Conservation (phyloP, 2,329 filamentous ascomycete species). For the Xylariomycetidae sp. region DNA sequence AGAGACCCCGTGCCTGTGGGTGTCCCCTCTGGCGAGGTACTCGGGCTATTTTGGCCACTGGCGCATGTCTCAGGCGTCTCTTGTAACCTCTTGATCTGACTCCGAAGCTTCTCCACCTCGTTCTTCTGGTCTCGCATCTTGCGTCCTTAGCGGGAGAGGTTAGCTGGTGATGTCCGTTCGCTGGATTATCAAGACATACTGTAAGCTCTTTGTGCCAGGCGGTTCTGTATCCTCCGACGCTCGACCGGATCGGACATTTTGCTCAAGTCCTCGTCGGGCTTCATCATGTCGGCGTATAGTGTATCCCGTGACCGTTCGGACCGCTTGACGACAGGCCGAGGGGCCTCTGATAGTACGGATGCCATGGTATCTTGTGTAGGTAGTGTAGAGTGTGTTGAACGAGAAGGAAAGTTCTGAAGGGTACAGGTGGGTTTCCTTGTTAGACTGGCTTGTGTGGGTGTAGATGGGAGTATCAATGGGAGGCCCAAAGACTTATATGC, state of each 20-base stretch:
- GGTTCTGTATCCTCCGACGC: conserved; percentile 16
- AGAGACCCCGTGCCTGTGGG: conserved; percentile 3
- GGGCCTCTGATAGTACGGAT: conserved; percentile 8
- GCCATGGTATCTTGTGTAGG: conserved; percentile 12
- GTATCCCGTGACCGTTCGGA: conserved; percentile 17
- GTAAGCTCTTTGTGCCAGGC: conserved; percentile 17
- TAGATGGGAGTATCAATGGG: no score
- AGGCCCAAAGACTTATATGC: no score
- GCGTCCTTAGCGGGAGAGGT: conserved; percentile 8
- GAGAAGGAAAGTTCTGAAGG: no score
- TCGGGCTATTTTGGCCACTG: conserved; percentile 16
- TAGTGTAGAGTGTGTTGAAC: no score
- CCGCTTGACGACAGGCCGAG: conserved; percentile 12
- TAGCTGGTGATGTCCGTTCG: conserved; percentile 3
- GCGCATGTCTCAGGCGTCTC: conserved; percentile 15
- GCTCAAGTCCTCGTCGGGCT: conserved; percentile 18
- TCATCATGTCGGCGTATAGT: conserved; percentile 19
- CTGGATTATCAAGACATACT: conserved; percentile 8
- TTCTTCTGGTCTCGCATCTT: conserved; percentile 21
- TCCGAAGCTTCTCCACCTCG: conserved; percentile 19
- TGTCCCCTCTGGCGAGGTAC: conserved; percentile 7
- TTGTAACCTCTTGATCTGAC: conserved; percentile 18
- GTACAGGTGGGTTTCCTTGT: no score
- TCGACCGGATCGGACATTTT: conserved; percentile 17
- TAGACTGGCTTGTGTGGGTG: no score